Evolutionary conservation across 192 early-diverging fungal species (phyloP).

Genomic region (Umbelopsis sp.): DNA sequence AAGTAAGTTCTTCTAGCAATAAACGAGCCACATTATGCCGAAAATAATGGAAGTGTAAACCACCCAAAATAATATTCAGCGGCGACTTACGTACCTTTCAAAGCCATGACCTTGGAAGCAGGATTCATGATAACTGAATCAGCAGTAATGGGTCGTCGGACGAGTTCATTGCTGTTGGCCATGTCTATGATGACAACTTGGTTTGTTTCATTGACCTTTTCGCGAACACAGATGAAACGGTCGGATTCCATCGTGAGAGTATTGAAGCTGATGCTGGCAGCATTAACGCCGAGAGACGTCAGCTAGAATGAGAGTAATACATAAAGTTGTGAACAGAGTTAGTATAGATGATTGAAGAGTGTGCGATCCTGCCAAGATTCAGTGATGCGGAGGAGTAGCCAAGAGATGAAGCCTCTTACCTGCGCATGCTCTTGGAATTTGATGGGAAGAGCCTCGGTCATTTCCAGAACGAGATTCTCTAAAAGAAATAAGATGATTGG

Average conservation of each 20-base stretch:
- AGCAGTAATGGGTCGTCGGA: slow-evolving; percentile 92
- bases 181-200: slow-evolving; percentile 97
- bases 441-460: slow-evolving; percentile 87
- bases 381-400: background rate
- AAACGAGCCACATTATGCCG: background rate
- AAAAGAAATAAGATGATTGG: background rate
- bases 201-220: slow-evolving; percentile 81
- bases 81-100: slow-evolving; percentile 71
- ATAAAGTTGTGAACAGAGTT: background rate
- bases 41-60: background rate
- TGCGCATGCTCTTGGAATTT: slow-evolving; percentile 96
- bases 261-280: slow-evolving; percentile 94
- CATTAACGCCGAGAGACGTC: slow-evolving; percentile 85
- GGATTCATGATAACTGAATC: slow-evolving; percentile 99
- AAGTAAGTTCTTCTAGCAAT: background rate
- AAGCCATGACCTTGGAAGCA: slow-evolving; percentile 87
- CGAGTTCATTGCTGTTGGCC: slow-evolving; percentile 77
- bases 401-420: slow-evolving; percentile 54
- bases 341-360: background rate
- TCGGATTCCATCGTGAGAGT: slow-evolving; percentile 98
- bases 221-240: slow-evolving; percentile 96
- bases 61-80: background rate
- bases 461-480: slow-evolving; percentile 33
- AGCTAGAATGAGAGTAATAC: slow-evolving; percentile 59
- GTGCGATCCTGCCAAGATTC: background rate